phyloP scores from a whole-genome alignment of 2,329 filamentous ascomycete species.

The Chaetomium sp. region DNA sequence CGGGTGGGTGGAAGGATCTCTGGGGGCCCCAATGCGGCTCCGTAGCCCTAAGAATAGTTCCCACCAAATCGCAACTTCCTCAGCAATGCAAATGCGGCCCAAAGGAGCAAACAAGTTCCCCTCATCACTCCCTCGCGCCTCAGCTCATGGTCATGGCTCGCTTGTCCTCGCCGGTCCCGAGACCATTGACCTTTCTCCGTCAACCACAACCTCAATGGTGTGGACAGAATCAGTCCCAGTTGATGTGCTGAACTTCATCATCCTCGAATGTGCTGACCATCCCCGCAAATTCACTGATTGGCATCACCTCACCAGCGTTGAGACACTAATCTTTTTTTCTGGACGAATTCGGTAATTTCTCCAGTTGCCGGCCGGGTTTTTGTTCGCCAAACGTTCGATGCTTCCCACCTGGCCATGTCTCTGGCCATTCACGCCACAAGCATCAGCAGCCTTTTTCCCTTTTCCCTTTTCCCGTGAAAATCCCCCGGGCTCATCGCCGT shows the following conservation, averaged over 20 bases:
- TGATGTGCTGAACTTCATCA: neutral
- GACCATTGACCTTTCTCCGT: neutral
- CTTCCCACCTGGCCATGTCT: neutral
- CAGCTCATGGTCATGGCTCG: neutral
- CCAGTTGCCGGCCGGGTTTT: neutral
- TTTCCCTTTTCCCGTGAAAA: neutral
- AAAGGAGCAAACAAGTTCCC: neutral
- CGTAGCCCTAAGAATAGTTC: no score
- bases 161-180: neutral
- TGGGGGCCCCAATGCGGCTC: no score
- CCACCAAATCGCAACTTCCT: no score
- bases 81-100: no score
- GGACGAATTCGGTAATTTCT: neutral
- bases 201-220: neutral
- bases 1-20: no score
- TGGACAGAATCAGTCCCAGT: neutral
- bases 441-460: neutral
- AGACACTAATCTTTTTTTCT: neutral
- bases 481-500: neutral
- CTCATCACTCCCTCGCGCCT: neutral
- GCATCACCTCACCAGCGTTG: no score
- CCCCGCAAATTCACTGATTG: no score
- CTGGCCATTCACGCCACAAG: neutral
- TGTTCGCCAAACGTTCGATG: neutral
- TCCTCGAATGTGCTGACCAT: no score